Conservation (phyloP, 164 flowering plant genomes). For the Houttuynia cordata region DNA sequence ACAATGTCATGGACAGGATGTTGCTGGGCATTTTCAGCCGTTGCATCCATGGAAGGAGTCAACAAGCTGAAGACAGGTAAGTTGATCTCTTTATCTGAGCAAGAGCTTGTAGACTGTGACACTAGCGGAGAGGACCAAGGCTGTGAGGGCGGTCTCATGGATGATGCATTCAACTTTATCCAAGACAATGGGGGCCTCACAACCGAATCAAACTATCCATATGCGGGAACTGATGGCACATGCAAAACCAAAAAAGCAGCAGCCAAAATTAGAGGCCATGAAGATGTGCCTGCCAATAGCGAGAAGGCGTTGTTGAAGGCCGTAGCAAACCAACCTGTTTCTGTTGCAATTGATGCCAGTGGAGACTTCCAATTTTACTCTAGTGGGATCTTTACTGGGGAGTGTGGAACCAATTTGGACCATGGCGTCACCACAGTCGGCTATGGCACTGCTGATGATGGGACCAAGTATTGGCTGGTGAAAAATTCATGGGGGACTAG, state of each 20-base stretch:
- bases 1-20: not conserved
- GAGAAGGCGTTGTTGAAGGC: constrained; percentile 8
- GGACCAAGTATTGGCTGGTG: constrained; percentile 4
- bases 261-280: constrained; percentile 4
- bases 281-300: constrained; percentile 4
- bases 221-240: constrained; percentile 28
- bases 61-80: not conserved
- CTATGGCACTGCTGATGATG: constrained; percentile 14
- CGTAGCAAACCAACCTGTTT: constrained; percentile 7
- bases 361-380: constrained; percentile 3
- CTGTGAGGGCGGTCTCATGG: constrained; percentile 90
- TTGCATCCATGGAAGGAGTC: not conserved
- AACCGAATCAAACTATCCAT: constrained; percentile 70
- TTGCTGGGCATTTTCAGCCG: not conserved
- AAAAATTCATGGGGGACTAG: constrained; percentile 3
- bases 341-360: constrained; percentile 6
- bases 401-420: not conserved
- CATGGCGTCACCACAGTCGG: constrained; percentile 23
- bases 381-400: constrained; percentile 3
- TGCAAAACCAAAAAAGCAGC: not conserved
- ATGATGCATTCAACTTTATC: constrained; percentile 73
- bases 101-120: not conserved
- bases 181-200: constrained; percentile 77
- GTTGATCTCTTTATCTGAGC: constrained; percentile 2
- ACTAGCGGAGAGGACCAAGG: constrained; percentile 33